Evolutionary conservation across 768 basidiomycete species (phyloP).

Genomic region (Rhodotorula kratochvilovae): DNA sequence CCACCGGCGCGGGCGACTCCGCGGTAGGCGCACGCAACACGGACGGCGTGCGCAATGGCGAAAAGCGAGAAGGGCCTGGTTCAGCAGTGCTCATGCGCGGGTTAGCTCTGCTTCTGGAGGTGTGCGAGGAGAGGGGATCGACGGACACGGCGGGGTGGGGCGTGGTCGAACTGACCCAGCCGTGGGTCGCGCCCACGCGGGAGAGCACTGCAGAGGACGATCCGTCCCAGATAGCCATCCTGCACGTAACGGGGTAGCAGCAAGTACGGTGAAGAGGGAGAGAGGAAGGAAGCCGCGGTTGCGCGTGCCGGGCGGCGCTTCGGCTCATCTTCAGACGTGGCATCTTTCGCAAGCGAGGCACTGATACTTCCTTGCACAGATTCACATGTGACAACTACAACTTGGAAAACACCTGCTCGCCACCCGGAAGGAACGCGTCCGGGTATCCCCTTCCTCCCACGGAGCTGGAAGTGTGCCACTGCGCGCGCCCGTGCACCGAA

Average conservation of each 20-base stretch:
- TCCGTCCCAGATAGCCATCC: constrained; percentile 15
- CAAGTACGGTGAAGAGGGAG: neutral
- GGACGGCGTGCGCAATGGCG: constrained; percentile 28
- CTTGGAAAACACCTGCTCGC: neutral
- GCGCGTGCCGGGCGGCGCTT: too few species aligned
- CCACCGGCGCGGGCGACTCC: constrained; percentile 28
- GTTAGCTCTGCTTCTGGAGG: neutral
- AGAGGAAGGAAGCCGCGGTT: neutral
- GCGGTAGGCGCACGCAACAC: constrained; percentile 36
- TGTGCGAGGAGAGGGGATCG: neutral
- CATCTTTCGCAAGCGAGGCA: neutral
- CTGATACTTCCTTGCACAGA: neutral
- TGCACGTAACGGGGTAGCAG: too few species aligned
- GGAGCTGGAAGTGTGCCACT: constrained; percentile 15
- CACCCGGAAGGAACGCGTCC: constrained; percentile 2
- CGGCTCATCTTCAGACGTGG: neutral
- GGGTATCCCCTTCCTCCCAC: constrained; percentile 11
- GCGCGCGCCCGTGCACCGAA: neutral
- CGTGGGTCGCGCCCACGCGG: neutral
- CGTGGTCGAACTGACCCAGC: constrained; percentile 6
- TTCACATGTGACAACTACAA: neutral
- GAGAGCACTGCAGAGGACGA: constrained; percentile 12
- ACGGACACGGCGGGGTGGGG: constrained; percentile 13
- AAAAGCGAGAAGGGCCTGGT: constrained; percentile 36
- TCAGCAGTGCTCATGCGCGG: too few species aligned